Conservation (phyloP, 1,139 yeast genomes). For the Suhomyces choctaworum region DNA sequence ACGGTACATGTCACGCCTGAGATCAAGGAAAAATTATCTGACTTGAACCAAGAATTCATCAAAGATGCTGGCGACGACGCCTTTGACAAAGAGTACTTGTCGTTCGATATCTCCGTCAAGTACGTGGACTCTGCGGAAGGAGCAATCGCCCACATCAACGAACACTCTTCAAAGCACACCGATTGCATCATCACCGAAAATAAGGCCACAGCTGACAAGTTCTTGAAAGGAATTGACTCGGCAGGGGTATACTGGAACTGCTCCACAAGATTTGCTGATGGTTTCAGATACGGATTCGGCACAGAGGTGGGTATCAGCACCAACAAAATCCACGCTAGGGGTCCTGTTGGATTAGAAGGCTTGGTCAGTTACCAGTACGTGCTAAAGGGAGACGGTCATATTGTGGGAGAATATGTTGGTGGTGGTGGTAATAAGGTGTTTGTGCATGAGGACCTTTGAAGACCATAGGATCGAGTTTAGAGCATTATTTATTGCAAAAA, state of each 20-base stretch:
- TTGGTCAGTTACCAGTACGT: conserved; percentile 94
- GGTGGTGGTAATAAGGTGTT: conserved; percentile 88
- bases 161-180: conserved; percentile 94
- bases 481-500: neutral
- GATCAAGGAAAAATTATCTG: conserved; percentile 30
- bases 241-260: conserved; percentile 99
- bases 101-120: conserved; percentile 77
- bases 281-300: conserved; percentile 97
- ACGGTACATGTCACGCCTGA: conserved; percentile 67
- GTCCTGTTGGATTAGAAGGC: conserved; percentile 98
- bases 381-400: conserved; percentile 86
- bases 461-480: neutral
- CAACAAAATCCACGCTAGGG: conserved; percentile 95
- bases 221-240: conserved; percentile 85
- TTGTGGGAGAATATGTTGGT: conserved; percentile 88
- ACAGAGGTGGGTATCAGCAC: conserved; percentile 98
- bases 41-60: conserved; percentile 20
- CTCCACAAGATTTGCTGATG: conserved; percentile 96
- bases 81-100: conserved; percentile 79
- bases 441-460: conserved; percentile 60
- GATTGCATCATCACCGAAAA: conserved; percentile 85
- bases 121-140: conserved; percentile 57
- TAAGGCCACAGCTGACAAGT: conserved; percentile 66
- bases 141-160: conserved; percentile 82
- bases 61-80: conserved; percentile 44